Evolutionary conservation across 2,329 filamentous ascomycete species (phyloP).

Genomic region (Penicillium sp.): DNA sequence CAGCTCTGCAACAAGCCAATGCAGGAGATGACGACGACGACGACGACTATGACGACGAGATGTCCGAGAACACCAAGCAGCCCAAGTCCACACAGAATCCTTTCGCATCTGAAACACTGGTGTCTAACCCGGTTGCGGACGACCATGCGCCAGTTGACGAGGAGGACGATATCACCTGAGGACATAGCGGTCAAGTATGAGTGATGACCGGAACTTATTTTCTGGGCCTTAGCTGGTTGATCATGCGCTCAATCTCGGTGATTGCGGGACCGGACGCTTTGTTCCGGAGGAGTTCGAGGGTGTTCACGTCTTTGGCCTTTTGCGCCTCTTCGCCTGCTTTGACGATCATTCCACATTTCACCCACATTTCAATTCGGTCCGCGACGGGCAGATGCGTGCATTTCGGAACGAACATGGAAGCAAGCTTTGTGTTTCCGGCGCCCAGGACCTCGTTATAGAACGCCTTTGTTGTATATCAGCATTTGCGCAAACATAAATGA

Average conservation of each 20-base stretch:
- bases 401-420: conserved; percentile 81
- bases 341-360: conserved; percentile 86
- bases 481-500: conserved; percentile 11
- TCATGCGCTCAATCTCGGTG: conserved; percentile 79
- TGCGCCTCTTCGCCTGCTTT: conserved; percentile 91
- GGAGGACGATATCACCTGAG: conserved; percentile 47
- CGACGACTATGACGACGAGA: conserved; percentile 33
- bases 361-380: conserved; percentile 85
- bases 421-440: conserved; percentile 85
- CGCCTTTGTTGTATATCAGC: conserved; percentile 59
- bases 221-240: conserved; percentile 53
- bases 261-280: conserved; percentile 69
- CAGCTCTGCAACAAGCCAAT: conserved; percentile 46
- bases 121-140: conserved; percentile 22
- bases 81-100: conserved; percentile 14
- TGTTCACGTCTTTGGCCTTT: conserved; percentile 71
- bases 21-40: conserved; percentile 49
- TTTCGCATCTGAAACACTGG: conserved; percentile 10
- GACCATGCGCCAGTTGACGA: conserved; percentile 34
- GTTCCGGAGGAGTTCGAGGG: conserved; percentile 70
- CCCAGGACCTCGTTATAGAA: conserved; percentile 88
- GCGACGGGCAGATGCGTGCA: conserved; percentile 68
- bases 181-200: conserved; percentile 4
- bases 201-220: conserved; percentile 32
- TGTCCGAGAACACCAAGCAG: conserved; percentile 29